Evolutionary conservation across 768 basidiomycete species (phyloP), one percentile per base, ranked within the genome.

Genomic region (Myochromella boudieri): DNA sequence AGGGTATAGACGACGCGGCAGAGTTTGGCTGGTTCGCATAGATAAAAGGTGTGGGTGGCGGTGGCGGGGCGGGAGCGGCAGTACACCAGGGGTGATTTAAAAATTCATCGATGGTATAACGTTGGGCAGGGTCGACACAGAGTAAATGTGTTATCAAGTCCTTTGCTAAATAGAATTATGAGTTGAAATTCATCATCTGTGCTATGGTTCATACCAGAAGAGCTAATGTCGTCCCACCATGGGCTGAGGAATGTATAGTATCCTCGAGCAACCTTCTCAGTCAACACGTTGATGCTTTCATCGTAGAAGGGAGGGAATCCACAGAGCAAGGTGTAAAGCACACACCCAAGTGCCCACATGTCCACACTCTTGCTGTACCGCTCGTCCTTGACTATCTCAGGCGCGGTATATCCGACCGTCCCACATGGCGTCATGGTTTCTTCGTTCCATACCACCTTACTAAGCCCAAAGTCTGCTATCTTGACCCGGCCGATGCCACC

Each of bases 341-440:
- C 97, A 66, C 97, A 99, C 31, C 97, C 97, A 28, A 99, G 71
- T 2, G 97, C 97, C 97, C 97, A 99, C 97, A 98, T 97, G 63
- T 99, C 97, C 44, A 98, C 95, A 59, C 89, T 92, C 68, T 94
- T 95, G 64, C 84, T 88, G 64, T 95, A 95, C 22, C 93, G 80
- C 70, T 99, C 95, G 62, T 98, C 97, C 69, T 97, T 98, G 58
- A 99, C 97, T 51, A 99, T 99, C 69, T 99, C 97, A 4, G 97
- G 97, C 5, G 97, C 97, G 2, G 97, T 99, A 68, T 99, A 99
- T 17, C 97, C 97, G 25, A 99, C 95, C 2, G 97, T 99, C n/a
- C 97, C 97, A 60, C 97, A 99, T 17, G 97, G 97, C 11, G 97
- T 99, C 89, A 91, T 95, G 5, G 97, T 99, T 62, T 97, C 86